Evolutionary conservation across 2,329 filamentous ascomycete genomes (phyloP).

Genomic region (Aspergillus brunneoviolaceus): DNA sequence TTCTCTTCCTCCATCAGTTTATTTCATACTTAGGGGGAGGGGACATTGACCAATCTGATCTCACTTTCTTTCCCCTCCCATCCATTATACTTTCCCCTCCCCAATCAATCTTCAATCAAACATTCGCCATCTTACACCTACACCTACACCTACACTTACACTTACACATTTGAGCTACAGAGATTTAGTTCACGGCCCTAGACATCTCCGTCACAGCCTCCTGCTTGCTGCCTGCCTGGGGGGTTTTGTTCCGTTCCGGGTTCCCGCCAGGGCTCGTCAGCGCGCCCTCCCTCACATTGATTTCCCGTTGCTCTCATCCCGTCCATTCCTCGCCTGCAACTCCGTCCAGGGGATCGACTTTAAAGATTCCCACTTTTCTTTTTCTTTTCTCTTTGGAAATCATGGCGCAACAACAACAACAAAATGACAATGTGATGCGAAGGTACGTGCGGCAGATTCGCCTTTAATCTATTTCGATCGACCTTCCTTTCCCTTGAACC

Average conservation of each 20-base stretch:
- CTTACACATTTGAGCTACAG: not conserved
- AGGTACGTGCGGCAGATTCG: conserved; percentile 52
- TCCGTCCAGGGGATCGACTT: conserved; percentile 6
- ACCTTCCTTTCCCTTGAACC: not conserved
- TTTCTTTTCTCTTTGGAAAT: conserved; percentile 15
- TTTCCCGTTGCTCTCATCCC: conserved; percentile 7
- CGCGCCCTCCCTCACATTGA: conserved; percentile 9
- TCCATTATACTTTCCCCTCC: not conserved
- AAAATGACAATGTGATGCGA: conserved; percentile 46
- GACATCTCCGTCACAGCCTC: not conserved
- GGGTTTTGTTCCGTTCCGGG: conserved; percentile 11
- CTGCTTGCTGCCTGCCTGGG: not conserved
- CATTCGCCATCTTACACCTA: not conserved
- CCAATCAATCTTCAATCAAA: not conserved
- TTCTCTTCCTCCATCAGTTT: not conserved
- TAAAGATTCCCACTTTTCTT: not conserved
- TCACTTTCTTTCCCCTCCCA: conserved; percentile 1
- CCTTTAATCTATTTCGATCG: not conserved
- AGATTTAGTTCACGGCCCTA: not conserved
- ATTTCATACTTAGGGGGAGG: conserved; percentile 6
- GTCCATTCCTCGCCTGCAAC: conserved; percentile 12
- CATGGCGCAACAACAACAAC: conserved; percentile 44
- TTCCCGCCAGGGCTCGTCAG: conserved; percentile 12
- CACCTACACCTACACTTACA: too few species aligned
- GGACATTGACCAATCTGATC: not conserved